These are phyloP conservation scores for Lipomyces yamadae DNA, from an alignment of 805 yeast species.

Conservation along the genomic window DNA sequence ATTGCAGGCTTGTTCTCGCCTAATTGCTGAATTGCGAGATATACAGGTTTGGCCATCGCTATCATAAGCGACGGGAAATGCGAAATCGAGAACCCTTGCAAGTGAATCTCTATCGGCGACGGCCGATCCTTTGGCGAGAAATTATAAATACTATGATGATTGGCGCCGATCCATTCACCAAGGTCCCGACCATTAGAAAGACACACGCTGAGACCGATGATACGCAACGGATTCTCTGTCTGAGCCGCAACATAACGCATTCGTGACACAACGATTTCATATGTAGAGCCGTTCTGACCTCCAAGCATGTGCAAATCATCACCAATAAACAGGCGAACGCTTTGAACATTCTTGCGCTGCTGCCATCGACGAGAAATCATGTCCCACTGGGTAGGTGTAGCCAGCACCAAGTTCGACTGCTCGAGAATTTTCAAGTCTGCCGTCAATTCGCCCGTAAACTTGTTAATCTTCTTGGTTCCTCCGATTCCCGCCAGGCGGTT, in stretches of 20 bases:
- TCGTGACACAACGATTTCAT: slow-evolving; percentile 74
- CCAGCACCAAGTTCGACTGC: slow-evolving; percentile 66
- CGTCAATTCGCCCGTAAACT: slow-evolving; percentile 62
- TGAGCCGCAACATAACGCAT: slow-evolving; percentile 72
- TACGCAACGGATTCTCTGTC: slow-evolving; percentile 59
- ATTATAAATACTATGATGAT: slow-evolving; percentile 64
- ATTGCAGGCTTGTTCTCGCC: slow-evolving; percentile 47
- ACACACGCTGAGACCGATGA: slow-evolving; percentile 73
- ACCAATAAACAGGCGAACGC: slow-evolving; percentile 68
- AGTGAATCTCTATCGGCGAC: slow-evolving; percentile 60
- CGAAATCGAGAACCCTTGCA: slow-evolving; percentile 52
- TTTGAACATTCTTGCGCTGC: slow-evolving; percentile 67
- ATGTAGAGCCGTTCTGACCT: slow-evolving; percentile 60
- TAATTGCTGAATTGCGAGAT: slow-evolving; percentile 49
- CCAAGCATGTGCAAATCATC: slow-evolving; percentile 78
- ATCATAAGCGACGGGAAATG: slow-evolving; percentile 59
- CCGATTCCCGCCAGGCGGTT: slow-evolving; percentile 54
- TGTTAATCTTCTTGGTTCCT: slow-evolving; percentile 62
- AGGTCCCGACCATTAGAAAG: slow-evolving; percentile 76
- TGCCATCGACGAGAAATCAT: slow-evolving; percentile 79
- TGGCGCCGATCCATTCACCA: slow-evolving; percentile 84
- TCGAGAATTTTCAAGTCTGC: slow-evolving; percentile 62
- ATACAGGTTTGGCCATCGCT: slow-evolving; percentile 57
- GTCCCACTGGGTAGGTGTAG: slow-evolving; percentile 83
- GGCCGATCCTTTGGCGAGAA: slow-evolving; percentile 68